Base-by-base conservation (phyloP, 2,329 filamentous ascomycete genomes). In the Biscogniauxia sp. region DNA sequence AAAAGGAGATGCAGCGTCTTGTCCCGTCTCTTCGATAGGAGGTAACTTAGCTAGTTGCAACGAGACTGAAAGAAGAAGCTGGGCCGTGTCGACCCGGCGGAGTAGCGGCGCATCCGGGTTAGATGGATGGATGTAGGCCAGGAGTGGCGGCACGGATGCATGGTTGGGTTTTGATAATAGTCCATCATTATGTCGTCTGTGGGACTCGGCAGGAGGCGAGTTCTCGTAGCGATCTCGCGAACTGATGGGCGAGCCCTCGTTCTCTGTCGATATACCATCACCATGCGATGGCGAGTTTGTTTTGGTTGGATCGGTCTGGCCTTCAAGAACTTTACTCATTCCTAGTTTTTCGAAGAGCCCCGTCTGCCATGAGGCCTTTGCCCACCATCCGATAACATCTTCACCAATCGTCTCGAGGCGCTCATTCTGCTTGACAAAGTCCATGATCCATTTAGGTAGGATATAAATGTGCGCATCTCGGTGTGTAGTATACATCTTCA, bases 391-490 rank as follows among this genome's bases (percentile, higher is more conserved):
- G 17, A 98, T 81, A 5, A 97, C 87, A 70, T 98, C 94, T 74
- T 98, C 94, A 32, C 90, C 91, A 54, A 99, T 88, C 59, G 89
- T 96, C 69, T 97, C 91, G 64, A 99, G 86, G 11, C 84, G 87
- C 28, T 93, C 89, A 69, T 97, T 96, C 63, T 84, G 81, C 60
- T 86, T 84, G 51, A 96, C 86, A 74, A 97, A 90, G 57, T 96
- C 89, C 70, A 97, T 85, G 8, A 96, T 84, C 94, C 95, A 98
- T 66, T 87, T 87, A 0, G 95, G 95, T 67, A 99, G 91, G 64
- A 99, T 87, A 76, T 99, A 99, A 60, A 98, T 89, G 72, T 98
- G 94, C 0, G 94, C 91, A 73, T 98, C 94, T 51, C 95, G 86
- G 73, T 96, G 89, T 3, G 88, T 92, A 15, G 88, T 94, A 61